These are phyloP conservation scores for Epicoccum sorghinum DNA, from an alignment of 2,329 filamentous ascomycete species.

Conservation along the genomic window DNA sequence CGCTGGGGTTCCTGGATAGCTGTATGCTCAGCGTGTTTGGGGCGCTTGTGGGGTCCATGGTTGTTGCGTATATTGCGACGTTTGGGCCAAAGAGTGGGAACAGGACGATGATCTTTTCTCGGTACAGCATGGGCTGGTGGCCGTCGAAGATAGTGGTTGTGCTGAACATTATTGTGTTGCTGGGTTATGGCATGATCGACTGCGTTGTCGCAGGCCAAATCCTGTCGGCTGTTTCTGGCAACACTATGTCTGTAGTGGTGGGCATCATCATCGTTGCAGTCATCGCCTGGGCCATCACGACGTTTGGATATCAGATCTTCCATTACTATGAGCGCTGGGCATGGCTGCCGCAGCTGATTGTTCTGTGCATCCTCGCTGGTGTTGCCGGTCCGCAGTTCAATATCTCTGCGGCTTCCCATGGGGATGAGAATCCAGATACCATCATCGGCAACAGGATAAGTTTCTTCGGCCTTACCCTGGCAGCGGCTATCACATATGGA, in stretches of 20 bases:
- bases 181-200: slow-evolving; percentile 68
- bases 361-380: slow-evolving; percentile 67
- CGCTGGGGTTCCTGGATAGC: slow-evolving; percentile 63
- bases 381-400: slow-evolving; percentile 67
- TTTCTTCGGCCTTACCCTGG: slow-evolving; percentile 73
- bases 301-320: slow-evolving; percentile 71
- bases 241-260: slow-evolving; percentile 67
- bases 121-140: slow-evolving; percentile 69
- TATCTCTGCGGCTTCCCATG: slow-evolving; percentile 56
- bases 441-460: slow-evolving; percentile 65
- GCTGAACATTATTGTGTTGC: slow-evolving; percentile 66
- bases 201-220: slow-evolving; percentile 72
- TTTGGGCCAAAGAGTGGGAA: slow-evolving; percentile 68
- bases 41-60: slow-evolving; percentile 59
- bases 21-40: slow-evolving; percentile 64
- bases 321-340: slow-evolving; percentile 73
- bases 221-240: slow-evolving; percentile 66
- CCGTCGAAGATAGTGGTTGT: slow-evolving; percentile 68
- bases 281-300: slow-evolving; percentile 68
- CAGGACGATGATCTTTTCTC: slow-evolving; percentile 65
- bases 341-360: slow-evolving; percentile 67
- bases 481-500: slow-evolving; percentile 68
- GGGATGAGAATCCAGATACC: slow-evolving; percentile 55
- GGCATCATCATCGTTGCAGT: slow-evolving; percentile 70
- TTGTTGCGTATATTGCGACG: slow-evolving; percentile 65